Evolutionary conservation across 2,329 filamentous ascomycete species (phyloP), one percentile per base, ranked within the genome.

Genomic region (Pseudogymnoascus sp.): DNA sequence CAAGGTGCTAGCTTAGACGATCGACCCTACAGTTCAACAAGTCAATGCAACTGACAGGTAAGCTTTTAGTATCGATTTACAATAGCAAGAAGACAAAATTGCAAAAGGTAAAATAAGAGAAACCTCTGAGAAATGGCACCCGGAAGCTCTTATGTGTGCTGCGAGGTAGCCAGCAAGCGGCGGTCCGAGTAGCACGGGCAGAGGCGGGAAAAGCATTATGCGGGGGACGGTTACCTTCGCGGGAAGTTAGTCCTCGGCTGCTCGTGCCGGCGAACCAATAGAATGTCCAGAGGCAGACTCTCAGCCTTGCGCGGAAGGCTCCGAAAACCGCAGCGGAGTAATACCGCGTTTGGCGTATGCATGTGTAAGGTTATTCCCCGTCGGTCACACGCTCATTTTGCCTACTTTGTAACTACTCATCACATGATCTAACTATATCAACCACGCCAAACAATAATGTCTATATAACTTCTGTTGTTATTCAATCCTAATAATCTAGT

Each of bases 401-500:
- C 13, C 33, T 12, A 36, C 35, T 38, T 4, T 38, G 35, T 2
- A n/a, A n/a, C 35, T 38, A 38, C 17, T 42, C 17, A 25, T 42
- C 44, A 51, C 48, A 55, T 12, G 36, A 55, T 17, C n/a, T 4
- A 15, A 10, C n/a, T 2, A 31, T 17, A 8, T 21, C 48, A 55
- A 55, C 44, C 4, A 55, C 17, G 5, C 12, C 12, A 12, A 55
- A 17, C 9, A 33, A 17, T 10, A 33, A 6, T 17, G n/a, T 55
- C n/a, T 25, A 55, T 55, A 15, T 21, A 55, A 55, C 44, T 55
- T 55, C n/a, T 21, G 48, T 55, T 55, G 44, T 55, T 55, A 55
- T 55, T 33, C 44, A 55, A 55, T 55, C 15, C 29, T 5, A 55
- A 35, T n/a, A 55, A 21, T 55, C 17, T 35, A 55, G 48, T 55